Conservation (phyloP, 192 early-diverging fungal genomes). For the Coemansia sp. region DNA sequence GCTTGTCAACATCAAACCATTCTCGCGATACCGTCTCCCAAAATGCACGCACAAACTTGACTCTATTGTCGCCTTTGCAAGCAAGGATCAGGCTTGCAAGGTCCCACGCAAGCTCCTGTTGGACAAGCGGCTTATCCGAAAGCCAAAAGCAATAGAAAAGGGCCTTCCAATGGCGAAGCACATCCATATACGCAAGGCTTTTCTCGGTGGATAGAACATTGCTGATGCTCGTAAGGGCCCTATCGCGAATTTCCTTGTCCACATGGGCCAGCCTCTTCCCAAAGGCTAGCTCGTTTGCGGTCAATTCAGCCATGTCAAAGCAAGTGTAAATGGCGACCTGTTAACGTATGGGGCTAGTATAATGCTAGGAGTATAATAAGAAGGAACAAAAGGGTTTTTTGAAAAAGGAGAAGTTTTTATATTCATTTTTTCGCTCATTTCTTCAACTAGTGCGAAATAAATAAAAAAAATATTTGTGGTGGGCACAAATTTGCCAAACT, state of each 20-base stretch:
- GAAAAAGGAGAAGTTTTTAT: not conserved
- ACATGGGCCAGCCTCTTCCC: slow-evolving; percentile 50
- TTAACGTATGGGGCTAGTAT: not conserved
- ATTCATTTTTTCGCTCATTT: not conserved
- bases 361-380: not conserved
- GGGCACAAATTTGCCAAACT: not conserved
- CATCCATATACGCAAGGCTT: slow-evolving; percentile 61
- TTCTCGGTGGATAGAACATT: slow-evolving; percentile 19
- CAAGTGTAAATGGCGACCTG: not conserved
- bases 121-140: slow-evolving; percentile 91
- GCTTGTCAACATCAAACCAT: slow-evolving; percentile 54
- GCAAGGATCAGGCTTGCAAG: slow-evolving; percentile 59
- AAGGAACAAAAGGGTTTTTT: not conserved
- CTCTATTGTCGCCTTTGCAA: slow-evolving; percentile 39
- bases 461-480: not conserved
- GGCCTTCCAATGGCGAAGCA: slow-evolving; percentile 89
- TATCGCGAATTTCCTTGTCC: slow-evolving; percentile 51
- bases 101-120: slow-evolving; percentile 82
- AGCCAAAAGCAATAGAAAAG: slow-evolving; percentile 97
- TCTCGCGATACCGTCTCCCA: slow-evolving; percentile 56
- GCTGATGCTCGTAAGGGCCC: slow-evolving; percentile 27
- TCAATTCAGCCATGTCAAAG: slow-evolving; percentile 32
- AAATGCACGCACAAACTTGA: slow-evolving; percentile 42
- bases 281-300: slow-evolving; percentile 35
- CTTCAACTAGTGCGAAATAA: not conserved